Evolutionary conservation across 1,139 yeast genomes (phyloP), one percentile per base, ranked within the genome.

Genomic region (Pichia sp.): DNA sequence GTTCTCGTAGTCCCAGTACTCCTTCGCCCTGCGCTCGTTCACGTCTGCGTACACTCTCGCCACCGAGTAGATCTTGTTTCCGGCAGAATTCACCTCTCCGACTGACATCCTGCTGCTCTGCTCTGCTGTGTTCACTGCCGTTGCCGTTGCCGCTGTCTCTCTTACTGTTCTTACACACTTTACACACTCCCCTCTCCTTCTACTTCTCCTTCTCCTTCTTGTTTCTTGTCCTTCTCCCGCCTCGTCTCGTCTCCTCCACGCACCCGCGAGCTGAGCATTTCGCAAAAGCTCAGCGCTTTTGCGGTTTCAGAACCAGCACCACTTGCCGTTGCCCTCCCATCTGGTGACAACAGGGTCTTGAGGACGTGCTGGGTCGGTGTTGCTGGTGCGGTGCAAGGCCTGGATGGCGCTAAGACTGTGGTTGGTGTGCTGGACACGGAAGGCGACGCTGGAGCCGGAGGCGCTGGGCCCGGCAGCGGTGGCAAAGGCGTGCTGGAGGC

Each of bases 1-100:
- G 58, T 76, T 77, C 60, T 80, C 96, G 69, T 93, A 93, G 73
- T 93, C 98, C 97, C 98, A 93, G 74, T 93, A 93, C 61, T 87
- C 88, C 57, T 80, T 77, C 52, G 96, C 95, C 70, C 88, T 83
- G 57, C 76, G 76, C 62, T 81, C 82, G 70, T 90, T 90, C 59
- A 83, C 96, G 70, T 92, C 90, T 31, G 95, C 86, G 68, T 90
- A 93, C 36, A 90, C 96, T 61, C 90, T 76, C n/a, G 97, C 84
- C 51, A 87, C 85, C 19, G 96, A 88, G 66, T 80, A 80, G 11
- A 77, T 62, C 45, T 59, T 57, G 44, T 61, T 59, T 26, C 57
- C 60, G 3, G 59, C 55, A 8, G 52, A 40, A 26, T 49, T 49
- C 15, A 42, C 41, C 29, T 49, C 51, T 31, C 51, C 51, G 26